Evolutionary conservation across 805 yeast genomes (phyloP), one percentile per base, ranked within the genome.

Genomic region (Metschnikowia orientalis): DNA sequence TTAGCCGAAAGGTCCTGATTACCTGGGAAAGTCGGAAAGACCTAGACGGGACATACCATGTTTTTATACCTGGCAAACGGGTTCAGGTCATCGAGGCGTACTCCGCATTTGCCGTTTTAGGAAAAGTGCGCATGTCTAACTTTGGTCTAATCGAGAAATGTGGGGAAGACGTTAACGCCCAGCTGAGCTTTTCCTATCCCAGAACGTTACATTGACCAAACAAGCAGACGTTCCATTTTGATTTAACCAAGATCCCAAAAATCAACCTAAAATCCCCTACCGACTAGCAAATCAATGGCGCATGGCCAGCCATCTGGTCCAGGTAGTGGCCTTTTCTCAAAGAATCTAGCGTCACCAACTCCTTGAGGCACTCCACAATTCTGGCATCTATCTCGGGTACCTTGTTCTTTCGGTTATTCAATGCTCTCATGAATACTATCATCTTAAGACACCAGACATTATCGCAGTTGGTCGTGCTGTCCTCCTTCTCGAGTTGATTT

Each of bases 361-460:
- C 67, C 3, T 59, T 34, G 22, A 82, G 54, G 23, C 63, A 47
- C 4, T 65, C 71, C 1, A 54, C 51, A 1, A 51, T 47, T 9
- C 57, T 38, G 3, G 45, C 30, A 7, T 29, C 26, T 4, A 18
- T 28, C 19, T 13, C 28, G 10, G 8, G 27, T 8, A 9, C 25
- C 30, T 34, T 25, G 1, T 29, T 26, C 24, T 49, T 23, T 30
- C 35, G 21, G 33, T 34, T 44, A 35, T 38, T 52, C 42, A 42
- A 54, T 37, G 49, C 51, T 49, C 72, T 66, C 23, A 77, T 59
- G 16, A 69, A 66, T 19, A 81, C 55, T 13, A 77, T 61, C 8
- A 74, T 63, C 47, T 84, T 81, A 40, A 85, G 56, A 49, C 96
- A 88, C 90, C 95, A 82, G 28, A 68, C 69, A 49, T 81, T 79